These are phyloP conservation scores for Linum tenue DNA, from an alignment of 345 rosid genomes.

Conservation along the genomic window DNA sequence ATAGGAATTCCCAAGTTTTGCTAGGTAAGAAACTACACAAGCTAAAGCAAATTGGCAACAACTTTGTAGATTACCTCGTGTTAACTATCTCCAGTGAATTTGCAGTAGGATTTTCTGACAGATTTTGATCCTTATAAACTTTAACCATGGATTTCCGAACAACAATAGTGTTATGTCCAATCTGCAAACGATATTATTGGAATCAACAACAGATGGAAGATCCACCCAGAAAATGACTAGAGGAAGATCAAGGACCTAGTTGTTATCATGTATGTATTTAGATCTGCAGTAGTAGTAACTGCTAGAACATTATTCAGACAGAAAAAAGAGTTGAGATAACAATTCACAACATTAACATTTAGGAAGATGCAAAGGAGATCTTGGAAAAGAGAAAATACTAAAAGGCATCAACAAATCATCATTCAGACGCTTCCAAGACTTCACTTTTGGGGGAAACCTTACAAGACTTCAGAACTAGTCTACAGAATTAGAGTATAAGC, in stretches of 20 bases:
- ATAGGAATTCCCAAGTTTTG: neutral
- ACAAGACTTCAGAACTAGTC: too few relatives aligned
- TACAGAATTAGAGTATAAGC: too few relatives aligned
- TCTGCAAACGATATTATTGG: constrained; percentile 26
- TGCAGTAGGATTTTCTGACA: constrained; percentile 18
- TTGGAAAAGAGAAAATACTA: neutral
- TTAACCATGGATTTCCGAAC: constrained; percentile 67
- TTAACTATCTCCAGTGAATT: constrained; percentile 56
- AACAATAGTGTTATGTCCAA: constrained; percentile 35
- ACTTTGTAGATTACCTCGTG: constrained; percentile 39
- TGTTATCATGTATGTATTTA: too few relatives aligned
- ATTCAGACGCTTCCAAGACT: too few relatives aligned
- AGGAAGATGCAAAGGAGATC: neutral
- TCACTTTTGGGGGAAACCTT: too few relatives aligned
- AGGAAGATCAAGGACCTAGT: neutral
- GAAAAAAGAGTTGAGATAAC: neutral
- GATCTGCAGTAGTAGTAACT: too few relatives aligned
- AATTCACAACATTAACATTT: neutral
- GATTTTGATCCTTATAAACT: constrained; percentile 31
- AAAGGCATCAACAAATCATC: neutral
- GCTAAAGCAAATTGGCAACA: neutral
- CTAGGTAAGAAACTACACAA: neutral
- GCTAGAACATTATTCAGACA: neutral
- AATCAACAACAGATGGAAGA: neutral
- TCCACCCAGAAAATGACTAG: neutral